A percentile compares a stretch with the other conserved stretches of the same genome.
These are phyloP conservation scores for Taphrina sp. DNA, from an alignment of 1,139 yeast genomes.

Conservation along the genomic window DNA sequence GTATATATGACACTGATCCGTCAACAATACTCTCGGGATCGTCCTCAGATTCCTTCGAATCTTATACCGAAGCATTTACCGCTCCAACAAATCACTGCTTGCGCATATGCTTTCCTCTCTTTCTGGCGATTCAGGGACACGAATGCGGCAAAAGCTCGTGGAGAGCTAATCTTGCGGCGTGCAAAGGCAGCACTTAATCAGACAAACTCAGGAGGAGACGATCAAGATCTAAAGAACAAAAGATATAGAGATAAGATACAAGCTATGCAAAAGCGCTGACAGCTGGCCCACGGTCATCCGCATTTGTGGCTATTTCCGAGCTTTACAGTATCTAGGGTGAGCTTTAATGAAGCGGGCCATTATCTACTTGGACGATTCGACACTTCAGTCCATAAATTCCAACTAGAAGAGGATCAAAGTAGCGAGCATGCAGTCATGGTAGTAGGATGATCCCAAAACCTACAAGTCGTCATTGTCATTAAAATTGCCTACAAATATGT, in stretches of 20 bases:
- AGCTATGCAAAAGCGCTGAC: slow-evolving; percentile 12
- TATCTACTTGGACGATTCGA: too few relatives aligned
- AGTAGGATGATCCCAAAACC: too few relatives aligned
- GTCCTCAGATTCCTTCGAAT: too few relatives aligned
- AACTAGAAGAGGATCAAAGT: too few relatives aligned
- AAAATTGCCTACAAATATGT: too few relatives aligned
- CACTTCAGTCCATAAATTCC: too few relatives aligned
- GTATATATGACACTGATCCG: slow-evolving; percentile 45
- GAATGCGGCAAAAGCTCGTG: background rate
- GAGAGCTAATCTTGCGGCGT: slow-evolving; percentile 2
- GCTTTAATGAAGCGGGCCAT: too few relatives aligned
- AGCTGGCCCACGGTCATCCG: too few relatives aligned
- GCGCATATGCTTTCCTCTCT: slow-evolving; percentile 1
- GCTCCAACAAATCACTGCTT: background rate
- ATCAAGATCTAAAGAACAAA: background rate
- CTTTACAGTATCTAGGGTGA: too few relatives aligned
- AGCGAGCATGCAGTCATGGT: too few relatives aligned
- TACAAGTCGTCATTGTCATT: too few relatives aligned
- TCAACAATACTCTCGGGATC: background rate
- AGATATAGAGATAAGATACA: slow-evolving; percentile 14
- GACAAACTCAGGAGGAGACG: slow-evolving; percentile 5
- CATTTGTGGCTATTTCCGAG: too few relatives aligned
- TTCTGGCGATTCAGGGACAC: background rate
- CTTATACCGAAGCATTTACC: background rate
- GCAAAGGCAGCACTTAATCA: slow-evolving; percentile 3